A percentile compares a stretch with the other conserved stretches of the same genome.
phyloP scores from a whole-genome alignment of 257 asterid genomes.

The Nicotiana attenuata region DNA sequence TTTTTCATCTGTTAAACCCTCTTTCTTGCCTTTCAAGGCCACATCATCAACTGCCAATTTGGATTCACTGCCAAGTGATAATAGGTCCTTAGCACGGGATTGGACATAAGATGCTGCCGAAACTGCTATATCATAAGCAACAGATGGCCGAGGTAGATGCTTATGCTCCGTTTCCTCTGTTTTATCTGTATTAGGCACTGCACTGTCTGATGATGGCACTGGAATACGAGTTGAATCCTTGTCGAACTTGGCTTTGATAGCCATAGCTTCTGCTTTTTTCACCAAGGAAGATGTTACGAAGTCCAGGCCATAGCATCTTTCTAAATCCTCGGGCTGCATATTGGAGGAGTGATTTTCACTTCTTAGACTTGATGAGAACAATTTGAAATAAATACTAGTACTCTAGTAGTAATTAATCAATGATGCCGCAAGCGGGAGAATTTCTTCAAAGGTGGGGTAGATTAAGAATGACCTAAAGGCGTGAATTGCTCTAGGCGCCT shows the following conservation, averaged over 20 bases:
- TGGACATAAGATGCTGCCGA: slow-evolving; percentile 75
- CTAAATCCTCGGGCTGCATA: slow-evolving; percentile 64
- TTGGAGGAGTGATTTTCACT: neutral
- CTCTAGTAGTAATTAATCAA: neutral
- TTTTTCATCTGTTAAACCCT: slow-evolving; percentile 16
- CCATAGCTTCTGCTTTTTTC: slow-evolving; percentile 63
- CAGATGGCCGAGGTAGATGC: slow-evolving; percentile 24
- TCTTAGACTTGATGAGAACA: neutral
- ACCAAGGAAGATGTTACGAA: slow-evolving; percentile 73
- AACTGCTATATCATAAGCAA: slow-evolving; percentile 81
- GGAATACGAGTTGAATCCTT: slow-evolving; percentile 28
- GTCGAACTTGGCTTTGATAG: slow-evolving; percentile 35
- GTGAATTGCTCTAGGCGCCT: neutral
- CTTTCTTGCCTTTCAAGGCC: neutral
- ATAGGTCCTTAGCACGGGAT: slow-evolving; percentile 38
- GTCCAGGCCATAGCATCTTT: slow-evolving; percentile 57
- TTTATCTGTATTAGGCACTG: slow-evolving; percentile 7
- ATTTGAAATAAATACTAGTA: neutral
- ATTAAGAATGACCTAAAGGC: neutral
- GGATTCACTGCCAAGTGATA: slow-evolving; percentile 27
- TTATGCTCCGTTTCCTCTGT: slow-evolving; percentile 15
- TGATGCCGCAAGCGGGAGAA: neutral
- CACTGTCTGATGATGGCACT: slow-evolving; percentile 1
- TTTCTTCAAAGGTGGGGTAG: neutral
- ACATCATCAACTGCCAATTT: slow-evolving; percentile 4